phyloP scores from a whole-genome alignment of 2,329 filamentous ascomycete species.

The Stachybotrys chlorohalonatus region DNA sequence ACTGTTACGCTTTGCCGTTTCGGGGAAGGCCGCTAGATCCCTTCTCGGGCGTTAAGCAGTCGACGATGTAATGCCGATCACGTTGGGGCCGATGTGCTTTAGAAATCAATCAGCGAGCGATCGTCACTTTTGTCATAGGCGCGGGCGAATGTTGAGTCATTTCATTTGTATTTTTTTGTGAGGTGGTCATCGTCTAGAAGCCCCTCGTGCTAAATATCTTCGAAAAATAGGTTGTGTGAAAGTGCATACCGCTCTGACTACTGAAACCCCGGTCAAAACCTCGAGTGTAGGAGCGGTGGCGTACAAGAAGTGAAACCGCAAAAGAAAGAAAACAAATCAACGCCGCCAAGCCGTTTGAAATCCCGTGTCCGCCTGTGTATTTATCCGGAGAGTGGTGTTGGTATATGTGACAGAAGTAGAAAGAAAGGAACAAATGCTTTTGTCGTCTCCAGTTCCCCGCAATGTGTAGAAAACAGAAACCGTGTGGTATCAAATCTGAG shows the following conservation, averaged over 20 bases:
- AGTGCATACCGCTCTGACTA: not conserved
- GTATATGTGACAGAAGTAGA: conserved; percentile 1
- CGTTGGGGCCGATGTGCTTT: not conserved
- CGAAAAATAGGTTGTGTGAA: not conserved
- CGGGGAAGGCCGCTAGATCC: too few relatives aligned
- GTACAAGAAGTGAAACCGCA: not conserved
- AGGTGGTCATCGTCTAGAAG: not conserved
- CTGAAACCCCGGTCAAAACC: not conserved
- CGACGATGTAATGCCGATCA: not conserved
- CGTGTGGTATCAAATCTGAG: conserved; percentile 18
- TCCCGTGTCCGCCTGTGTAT: not conserved
- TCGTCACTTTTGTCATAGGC: not conserved
- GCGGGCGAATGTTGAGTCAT: not conserved
- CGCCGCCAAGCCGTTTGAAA: conserved; percentile 4
- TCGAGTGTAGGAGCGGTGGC: not conserved
- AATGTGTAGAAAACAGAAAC: conserved; percentile 8
- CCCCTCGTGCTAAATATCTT: not conserved
- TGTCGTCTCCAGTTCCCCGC: conserved; percentile 5
- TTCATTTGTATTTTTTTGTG: not conserved
- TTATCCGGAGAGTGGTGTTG: not conserved
- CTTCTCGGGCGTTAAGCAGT: not conserved
- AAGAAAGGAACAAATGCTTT: conserved; percentile 3
- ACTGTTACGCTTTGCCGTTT: too few relatives aligned
- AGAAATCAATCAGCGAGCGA: not conserved
- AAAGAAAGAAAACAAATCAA: not conserved